Evolutionary conservation across 1,284 basidiomycete species (phyloP).

Genomic region (Cutaneotrichosporon spelunceum): DNA sequence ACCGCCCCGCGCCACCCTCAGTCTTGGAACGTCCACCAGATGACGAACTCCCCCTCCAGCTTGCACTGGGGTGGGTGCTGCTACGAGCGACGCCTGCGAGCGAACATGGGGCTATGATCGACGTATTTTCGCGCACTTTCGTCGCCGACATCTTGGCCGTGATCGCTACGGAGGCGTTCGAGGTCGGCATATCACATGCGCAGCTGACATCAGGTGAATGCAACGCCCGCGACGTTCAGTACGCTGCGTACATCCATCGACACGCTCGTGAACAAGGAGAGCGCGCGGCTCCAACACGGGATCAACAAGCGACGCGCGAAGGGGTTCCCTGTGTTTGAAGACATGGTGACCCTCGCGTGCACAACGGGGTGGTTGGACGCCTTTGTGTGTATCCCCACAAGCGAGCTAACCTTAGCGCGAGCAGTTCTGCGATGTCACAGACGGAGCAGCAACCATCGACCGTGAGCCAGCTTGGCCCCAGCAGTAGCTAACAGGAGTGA

Average conservation of each 20-base stretch:
- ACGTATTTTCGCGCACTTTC: conserved; percentile 35
- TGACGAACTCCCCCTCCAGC: conserved; percentile 29
- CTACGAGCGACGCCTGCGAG: conserved; percentile 21
- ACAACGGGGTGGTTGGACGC: conserved; percentile 32
- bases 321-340: conserved; percentile 26
- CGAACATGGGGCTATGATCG: conserved; percentile 26
- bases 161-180: conserved; percentile 37
- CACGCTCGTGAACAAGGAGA: conserved; percentile 31
- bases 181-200: conserved; percentile 26
- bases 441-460: conserved; percentile 37
- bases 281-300: conserved; percentile 12
- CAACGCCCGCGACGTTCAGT: conserved; percentile 28
- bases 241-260: conserved; percentile 31
- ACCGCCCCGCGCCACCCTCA: conserved; percentile 6
- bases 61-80: conserved; percentile 39
- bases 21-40: conserved; percentile 4
- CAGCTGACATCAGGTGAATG: conserved; percentile 29
- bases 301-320: conserved; percentile 28
- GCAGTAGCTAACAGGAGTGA: conserved; percentile 18
- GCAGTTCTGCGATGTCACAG: conserved; percentile 30
- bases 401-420: conserved; percentile 17
- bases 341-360: conserved; percentile 24
- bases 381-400: conserved; percentile 27
- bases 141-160: conserved; percentile 33
- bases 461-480: conserved; percentile 24